phyloP scores from a whole-genome alignment of 352 stramenopile genomes.

The Blastocystis sp. region DNA sequence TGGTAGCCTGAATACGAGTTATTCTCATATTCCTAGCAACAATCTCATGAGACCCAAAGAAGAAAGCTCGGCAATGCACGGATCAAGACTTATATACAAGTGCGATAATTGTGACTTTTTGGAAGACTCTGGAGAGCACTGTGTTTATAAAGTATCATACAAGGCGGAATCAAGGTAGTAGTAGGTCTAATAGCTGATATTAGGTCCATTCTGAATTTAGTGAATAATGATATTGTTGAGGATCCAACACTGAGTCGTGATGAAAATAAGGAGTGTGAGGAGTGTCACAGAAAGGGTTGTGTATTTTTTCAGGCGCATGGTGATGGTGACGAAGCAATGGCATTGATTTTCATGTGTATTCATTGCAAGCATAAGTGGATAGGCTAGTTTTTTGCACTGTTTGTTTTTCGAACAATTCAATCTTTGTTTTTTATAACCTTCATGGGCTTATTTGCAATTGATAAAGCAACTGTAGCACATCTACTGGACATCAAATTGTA shows the following conservation, averaged over 20 bases:
- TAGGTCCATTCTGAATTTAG: constrained; percentile 50
- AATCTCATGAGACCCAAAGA: constrained; percentile 31
- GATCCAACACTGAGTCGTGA: constrained; percentile 49
- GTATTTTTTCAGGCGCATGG: constrained; percentile 61
- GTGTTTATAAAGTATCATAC: constrained; percentile 40
- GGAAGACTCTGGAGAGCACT: constrained; percentile 18
- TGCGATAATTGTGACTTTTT: constrained; percentile 42
- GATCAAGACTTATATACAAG: constrained; percentile 26
- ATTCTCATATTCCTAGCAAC: not conserved
- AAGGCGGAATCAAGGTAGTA: constrained; percentile 54
- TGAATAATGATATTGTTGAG: constrained; percentile 46
- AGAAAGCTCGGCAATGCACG: not conserved
- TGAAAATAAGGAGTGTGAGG: constrained; percentile 50
- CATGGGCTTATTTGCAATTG: not conserved
- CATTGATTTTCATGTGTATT: constrained; percentile 62
- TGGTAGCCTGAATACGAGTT: not conserved
- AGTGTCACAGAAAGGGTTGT: constrained; percentile 29
- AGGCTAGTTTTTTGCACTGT: constrained; percentile 10
- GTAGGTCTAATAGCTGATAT: not conserved
- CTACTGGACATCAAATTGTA: not conserved
- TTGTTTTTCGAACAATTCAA: not conserved
- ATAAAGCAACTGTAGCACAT: not conserved
- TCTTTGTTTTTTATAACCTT: not conserved
- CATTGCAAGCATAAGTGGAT: constrained; percentile 62
- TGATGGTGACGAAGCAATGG: constrained; percentile 60